A percentile compares a stretch with the other conserved stretches of the same genome.
Conservation (phyloP, 2,329 filamentous ascomycete genomes). For the Periconia sp. region DNA sequence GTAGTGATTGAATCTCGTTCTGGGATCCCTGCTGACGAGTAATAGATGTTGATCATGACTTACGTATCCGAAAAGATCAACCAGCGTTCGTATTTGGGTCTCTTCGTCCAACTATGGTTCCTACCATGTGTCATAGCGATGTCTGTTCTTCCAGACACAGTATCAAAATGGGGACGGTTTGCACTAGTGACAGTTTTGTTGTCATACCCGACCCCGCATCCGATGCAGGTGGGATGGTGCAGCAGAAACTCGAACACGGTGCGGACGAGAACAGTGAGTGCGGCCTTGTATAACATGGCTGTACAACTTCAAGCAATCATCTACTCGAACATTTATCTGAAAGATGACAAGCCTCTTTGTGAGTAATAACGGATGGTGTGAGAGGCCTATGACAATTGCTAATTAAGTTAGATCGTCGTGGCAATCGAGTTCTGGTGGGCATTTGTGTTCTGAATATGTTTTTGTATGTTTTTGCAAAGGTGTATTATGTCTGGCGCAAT, state of each 20-base stretch:
- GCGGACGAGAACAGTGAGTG: constrained; percentile 63
- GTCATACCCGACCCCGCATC: constrained; percentile 47
- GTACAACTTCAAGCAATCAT: constrained; percentile 25
- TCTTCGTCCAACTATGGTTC: constrained; percentile 62
- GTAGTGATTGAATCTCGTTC: no score
- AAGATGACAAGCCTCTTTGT: constrained; percentile 58
- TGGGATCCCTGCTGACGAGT: constrained; percentile 19
- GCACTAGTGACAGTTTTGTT: constrained; percentile 43
- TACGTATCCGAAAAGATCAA: constrained; percentile 53
- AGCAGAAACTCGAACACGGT: constrained; percentile 66
- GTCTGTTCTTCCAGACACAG: constrained; percentile 51
- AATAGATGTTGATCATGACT: constrained; percentile 49
- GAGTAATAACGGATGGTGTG: neutral
- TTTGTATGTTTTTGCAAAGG: constrained; percentile 37
- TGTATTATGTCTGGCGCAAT: constrained; percentile 43
- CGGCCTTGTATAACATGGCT: constrained; percentile 62
- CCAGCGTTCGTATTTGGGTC: constrained; percentile 52
- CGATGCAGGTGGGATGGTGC: constrained; percentile 61
- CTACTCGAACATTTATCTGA: constrained; percentile 28
- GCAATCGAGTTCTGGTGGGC: constrained; percentile 33
- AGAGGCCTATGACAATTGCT: neutral
- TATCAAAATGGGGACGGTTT: constrained; percentile 58
- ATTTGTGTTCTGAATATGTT: constrained; percentile 39
- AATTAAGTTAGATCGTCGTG: constrained; percentile 11
- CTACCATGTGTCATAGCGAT: constrained; percentile 63